Percentiles rank a stretch among this genome's conserved stretches.
Evolutionary conservation across 2,329 filamentous ascomycete species (phyloP).

Genomic region (Fusarium multiceps): DNA sequence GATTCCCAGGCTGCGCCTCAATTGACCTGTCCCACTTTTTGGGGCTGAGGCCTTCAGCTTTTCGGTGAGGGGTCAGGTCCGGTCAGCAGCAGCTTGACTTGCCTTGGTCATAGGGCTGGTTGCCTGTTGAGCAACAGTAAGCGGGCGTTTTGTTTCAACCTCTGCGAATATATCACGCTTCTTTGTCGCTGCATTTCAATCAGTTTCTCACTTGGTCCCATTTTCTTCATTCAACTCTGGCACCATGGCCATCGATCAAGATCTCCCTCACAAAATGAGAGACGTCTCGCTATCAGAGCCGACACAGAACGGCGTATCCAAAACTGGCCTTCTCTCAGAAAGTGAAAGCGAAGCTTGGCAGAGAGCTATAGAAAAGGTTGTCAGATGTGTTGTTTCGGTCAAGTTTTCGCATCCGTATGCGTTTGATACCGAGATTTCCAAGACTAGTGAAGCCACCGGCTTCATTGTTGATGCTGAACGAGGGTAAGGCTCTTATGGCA

Average conservation of each 20-base stretch:
- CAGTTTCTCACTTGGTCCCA: too few relatives aligned
- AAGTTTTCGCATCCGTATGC: slow-evolving; percentile 97
- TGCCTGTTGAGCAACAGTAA: slow-evolving; percentile 7
- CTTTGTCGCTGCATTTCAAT: neutral
- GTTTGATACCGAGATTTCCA: slow-evolving; percentile 92
- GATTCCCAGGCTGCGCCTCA: slow-evolving; percentile 1
- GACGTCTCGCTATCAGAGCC: neutral
- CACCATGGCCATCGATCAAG: slow-evolving; percentile 27
- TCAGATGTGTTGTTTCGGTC: slow-evolving; percentile 96
- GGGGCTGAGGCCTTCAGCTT: slow-evolving; percentile 18
- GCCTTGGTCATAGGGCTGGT: slow-evolving; percentile 7
- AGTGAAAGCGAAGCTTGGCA: slow-evolving; percentile 72
- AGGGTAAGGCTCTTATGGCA: neutral
- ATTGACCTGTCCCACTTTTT: slow-evolving; percentile 3
- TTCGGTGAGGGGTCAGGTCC: neutral
- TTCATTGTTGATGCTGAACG: slow-evolving; percentile 27
- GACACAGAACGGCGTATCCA: neutral
- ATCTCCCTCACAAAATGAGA: slow-evolving; percentile 6
- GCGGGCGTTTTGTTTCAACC: slow-evolving; percentile 13
- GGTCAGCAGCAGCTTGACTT: neutral
- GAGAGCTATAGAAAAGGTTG: slow-evolving; percentile 91
- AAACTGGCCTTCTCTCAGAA: slow-evolving; percentile 20
- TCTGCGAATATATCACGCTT: neutral
- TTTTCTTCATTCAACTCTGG: too few relatives aligned
- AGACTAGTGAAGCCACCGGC: slow-evolving; percentile 96